Conservation (phyloP, 176 grass and related monocot species). For the Musa acuminata region DNA sequence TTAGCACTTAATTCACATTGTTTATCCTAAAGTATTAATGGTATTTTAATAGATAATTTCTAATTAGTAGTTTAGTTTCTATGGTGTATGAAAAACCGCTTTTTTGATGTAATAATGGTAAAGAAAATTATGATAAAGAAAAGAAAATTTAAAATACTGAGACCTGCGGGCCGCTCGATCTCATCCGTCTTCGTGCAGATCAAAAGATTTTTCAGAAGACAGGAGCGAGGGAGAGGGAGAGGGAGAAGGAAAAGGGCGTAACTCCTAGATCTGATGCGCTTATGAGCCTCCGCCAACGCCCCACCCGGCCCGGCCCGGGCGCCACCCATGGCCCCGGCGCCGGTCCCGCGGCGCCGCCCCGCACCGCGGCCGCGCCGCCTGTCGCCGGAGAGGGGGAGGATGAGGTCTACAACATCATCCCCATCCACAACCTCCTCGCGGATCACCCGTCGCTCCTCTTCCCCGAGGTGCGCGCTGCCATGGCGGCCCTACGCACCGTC, state of each 20-base stretch:
- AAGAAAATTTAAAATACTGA: too few species aligned
- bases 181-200: neutral
- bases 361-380: neutral
- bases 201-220: neutral
- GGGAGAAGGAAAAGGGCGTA: neutral
- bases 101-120: too few species aligned
- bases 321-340: neutral
- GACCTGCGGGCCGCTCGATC: too few species aligned
- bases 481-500: constrained; percentile 38
- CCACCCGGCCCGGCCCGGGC: neutral
- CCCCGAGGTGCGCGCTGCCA: constrained; percentile 76
- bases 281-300: constrained; percentile 54
- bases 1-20: too few species aligned
- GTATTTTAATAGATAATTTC: too few species aligned
- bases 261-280: neutral
- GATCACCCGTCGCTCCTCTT: constrained; percentile 53
- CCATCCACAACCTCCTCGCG: constrained; percentile 63
- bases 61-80: too few species aligned
- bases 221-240: neutral
- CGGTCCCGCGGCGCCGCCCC: constrained; percentile 11
- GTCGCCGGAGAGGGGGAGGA: constrained; percentile 1
- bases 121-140: too few species aligned
- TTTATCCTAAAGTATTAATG: too few species aligned
- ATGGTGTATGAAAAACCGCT: too few species aligned
- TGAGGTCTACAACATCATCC: constrained; percentile 83